Evolutionary conservation across 2,329 filamentous ascomycete genomes (phyloP).

Genomic region (Botrytis paeoniae): DNA sequence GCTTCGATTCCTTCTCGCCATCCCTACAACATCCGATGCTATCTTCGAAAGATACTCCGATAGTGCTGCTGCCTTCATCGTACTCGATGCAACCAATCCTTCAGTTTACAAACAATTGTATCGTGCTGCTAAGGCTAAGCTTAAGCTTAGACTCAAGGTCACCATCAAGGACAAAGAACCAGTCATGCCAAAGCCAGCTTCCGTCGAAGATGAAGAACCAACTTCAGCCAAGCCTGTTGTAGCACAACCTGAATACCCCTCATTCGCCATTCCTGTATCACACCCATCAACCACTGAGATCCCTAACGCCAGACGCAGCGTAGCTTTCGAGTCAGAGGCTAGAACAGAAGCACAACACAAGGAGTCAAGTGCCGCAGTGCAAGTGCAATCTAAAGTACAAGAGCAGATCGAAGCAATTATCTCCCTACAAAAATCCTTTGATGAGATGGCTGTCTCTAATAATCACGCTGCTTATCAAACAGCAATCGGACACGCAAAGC

Average conservation of each 20-base stretch:
- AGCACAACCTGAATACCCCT: not conserved
- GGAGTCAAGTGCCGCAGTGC: not conserved
- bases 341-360: not conserved
- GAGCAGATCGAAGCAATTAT: constrained; percentile 23
- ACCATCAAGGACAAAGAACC: constrained; percentile 45
- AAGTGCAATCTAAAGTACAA: not conserved
- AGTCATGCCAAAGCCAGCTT: constrained; percentile 40
- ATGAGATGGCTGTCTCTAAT: constrained; percentile 22
- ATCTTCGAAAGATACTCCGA: constrained; percentile 93
- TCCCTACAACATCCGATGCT: constrained; percentile 60
- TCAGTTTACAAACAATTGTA: constrained; percentile 95
- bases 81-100: constrained; percentile 72
- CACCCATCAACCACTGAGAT: not conserved
- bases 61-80: constrained; percentile 77
- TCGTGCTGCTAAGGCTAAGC: constrained; percentile 94
- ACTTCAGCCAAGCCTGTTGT: constrained; percentile 30
- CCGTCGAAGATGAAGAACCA: constrained; percentile 49
- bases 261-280: not conserved
- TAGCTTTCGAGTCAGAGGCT: not conserved
- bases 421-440: constrained; percentile 34
- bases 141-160: constrained; percentile 87
- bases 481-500: not conserved
- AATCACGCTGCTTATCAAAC: constrained; percentile 21
- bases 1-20: constrained; percentile 67
- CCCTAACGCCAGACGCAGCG: not conserved